phyloP scores from a whole-genome alignment of 2,329 filamentous ascomycete genomes.

The Colletotrichum ledebouriae region DNA sequence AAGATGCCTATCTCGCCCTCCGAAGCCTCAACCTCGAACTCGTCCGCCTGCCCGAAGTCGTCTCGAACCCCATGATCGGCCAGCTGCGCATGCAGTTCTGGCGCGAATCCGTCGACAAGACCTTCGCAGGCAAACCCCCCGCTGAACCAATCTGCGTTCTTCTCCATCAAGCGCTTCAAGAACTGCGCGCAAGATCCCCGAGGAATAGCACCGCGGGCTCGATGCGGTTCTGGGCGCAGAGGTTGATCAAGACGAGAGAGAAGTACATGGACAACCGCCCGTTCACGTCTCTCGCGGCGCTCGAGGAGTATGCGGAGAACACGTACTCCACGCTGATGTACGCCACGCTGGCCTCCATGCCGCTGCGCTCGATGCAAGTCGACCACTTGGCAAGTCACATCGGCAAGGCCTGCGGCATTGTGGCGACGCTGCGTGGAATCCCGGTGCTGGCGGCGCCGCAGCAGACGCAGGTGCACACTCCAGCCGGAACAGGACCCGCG shows the following conservation, averaged over 20 bases:
- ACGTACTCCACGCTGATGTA: constrained; percentile 96
- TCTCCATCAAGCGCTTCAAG: constrained; percentile 78
- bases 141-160: constrained; percentile 93
- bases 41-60: constrained; percentile 88
- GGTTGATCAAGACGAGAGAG: constrained; percentile 85
- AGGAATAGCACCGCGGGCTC: constrained; percentile 57
- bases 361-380: constrained; percentile 83
- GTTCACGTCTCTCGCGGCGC: constrained; percentile 76
- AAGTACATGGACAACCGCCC: constrained; percentile 87
- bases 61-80: constrained; percentile 88
- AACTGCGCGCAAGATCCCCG: constrained; percentile 62
- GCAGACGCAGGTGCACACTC: constrained; percentile 62
- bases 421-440: constrained; percentile 86
- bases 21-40: constrained; percentile 94
- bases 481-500: constrained; percentile 49
- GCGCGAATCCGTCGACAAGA: constrained; percentile 84
- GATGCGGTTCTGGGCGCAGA: constrained; percentile 79
- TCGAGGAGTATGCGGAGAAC: constrained; percentile 93
- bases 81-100: constrained; percentile 95
- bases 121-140: constrained; percentile 82
- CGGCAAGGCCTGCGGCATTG: constrained; percentile 92
- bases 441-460: constrained; percentile 87
- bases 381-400: constrained; percentile 97
- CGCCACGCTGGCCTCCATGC: constrained; percentile 83
- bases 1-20: constrained; percentile 89